Conservation (phyloP, 768 basidiomycete genomes). For the Boletus fagicola region DNA sequence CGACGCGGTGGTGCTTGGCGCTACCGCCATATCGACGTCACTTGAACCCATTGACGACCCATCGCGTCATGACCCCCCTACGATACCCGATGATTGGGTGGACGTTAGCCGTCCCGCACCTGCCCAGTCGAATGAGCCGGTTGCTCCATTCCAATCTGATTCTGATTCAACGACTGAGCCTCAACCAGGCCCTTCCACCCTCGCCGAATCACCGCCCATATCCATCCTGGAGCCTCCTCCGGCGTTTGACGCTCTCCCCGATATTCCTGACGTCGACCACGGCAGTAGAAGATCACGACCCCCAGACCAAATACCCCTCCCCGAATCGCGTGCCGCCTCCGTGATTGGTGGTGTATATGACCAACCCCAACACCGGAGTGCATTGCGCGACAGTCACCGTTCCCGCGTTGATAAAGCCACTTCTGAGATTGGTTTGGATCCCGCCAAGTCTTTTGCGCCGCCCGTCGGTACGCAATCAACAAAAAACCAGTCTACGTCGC, state of each 20-base stretch:
- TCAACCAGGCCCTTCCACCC: not conserved
- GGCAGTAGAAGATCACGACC: slow-evolving; percentile 1
- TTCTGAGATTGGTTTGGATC: slow-evolving; percentile 26
- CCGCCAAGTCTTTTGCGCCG: slow-evolving; percentile 6
- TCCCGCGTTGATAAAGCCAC: slow-evolving; percentile 16
- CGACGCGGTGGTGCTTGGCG: not conserved
- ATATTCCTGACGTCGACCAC: slow-evolving; percentile 21
- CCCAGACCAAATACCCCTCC: slow-evolving; percentile 26
- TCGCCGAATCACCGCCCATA: slow-evolving; percentile 11
- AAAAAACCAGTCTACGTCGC: slow-evolving; percentile 2
- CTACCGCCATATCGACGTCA: not conserved
- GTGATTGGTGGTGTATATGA: slow-evolving; percentile 29
- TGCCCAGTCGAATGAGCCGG: slow-evolving; percentile 5
- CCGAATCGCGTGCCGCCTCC: slow-evolving; percentile 32
- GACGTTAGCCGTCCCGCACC: slow-evolving; percentile 16
- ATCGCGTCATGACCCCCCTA: slow-evolving; percentile 20
- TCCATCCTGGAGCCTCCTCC: slow-evolving; percentile 16
- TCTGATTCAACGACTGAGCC: slow-evolving; percentile 5
- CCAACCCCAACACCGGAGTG: slow-evolving; percentile 20
- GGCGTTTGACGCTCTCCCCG: slow-evolving; percentile 6
- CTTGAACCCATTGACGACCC: slow-evolving; percentile 9
- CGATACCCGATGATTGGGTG: slow-evolving; percentile 33
- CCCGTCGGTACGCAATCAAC: not conserved
- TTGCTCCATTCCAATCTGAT: slow-evolving; percentile 5
- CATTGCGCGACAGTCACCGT: slow-evolving; percentile 11